Evolutionary conservation across 306 rosid species (phyloP), one percentile per base, ranked within the genome.

Genomic region (Cajanus cajan): DNA sequence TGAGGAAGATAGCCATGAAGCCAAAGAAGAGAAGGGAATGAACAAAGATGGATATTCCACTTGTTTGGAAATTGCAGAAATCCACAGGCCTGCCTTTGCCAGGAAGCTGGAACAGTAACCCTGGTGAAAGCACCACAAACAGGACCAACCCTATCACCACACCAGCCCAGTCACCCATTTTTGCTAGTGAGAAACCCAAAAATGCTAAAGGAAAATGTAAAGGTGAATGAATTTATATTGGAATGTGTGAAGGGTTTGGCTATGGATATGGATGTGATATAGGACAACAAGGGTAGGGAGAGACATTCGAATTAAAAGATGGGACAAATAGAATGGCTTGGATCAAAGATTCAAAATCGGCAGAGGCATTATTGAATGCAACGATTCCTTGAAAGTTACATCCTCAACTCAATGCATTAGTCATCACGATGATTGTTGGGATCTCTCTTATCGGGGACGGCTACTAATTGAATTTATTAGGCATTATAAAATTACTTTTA

Each of bases 111-210:
- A 89, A 93, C 55, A 93, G 39, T 44, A 93, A 77, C 11, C 98
- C 97, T 0, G 95, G 92, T 13, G 90, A 88, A 68, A 90, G 76
- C 51, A 93, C 5, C 75, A 93, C 92, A 80, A 90, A 91, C 14
- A 90, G 86, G 39, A 88, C 79, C 58, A 87, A 84, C 0, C 92
- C 98, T 65, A 90, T 86, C 2, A 91, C 43, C 19, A 93, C 89
- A 0, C 90, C 88, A 7, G 90, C 93, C 97, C 97, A 93, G 66
- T 93, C 98, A 14, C 83, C 98, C 97, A 88, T 90, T 64, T 28
- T 9, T 40, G 39, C 13, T 21, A 2, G 25, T 4, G n/a, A 74
- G 58, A 8, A 48, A 47, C 10, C 28, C n/a, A 21, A 68, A 48
- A 68, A 48, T 78, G 62, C 31, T 67, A 21, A 2, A 33, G 43